Base-by-base conservation (phyloP, 2,329 filamentous ascomycete genomes). In the Proliferodiscus dingleyae region DNA sequence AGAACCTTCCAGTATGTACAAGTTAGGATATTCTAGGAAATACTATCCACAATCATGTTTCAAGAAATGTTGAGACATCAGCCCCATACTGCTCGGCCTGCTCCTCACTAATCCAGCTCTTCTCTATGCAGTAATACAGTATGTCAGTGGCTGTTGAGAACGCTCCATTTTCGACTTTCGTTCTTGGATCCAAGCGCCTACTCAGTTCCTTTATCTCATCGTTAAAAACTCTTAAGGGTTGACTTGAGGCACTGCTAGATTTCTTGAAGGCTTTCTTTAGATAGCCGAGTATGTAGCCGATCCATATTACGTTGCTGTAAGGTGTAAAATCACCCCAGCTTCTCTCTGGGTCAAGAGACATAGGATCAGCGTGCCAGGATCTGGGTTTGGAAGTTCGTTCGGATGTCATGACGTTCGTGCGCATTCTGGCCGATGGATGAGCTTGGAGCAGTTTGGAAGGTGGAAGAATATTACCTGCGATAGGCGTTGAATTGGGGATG, bases 281-380 rank as follows among this genome's bases (percentile, higher is more conserved):
- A 60, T 80, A 81, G 28, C 69, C 65, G 55, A 81, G 81, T 4
- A 81, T 65, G 51, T 82, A 83, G 3, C 77, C 75, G 33, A 84
- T 68, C 80, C 80, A 84, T 15, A 84, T 65, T 1, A 83, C 77
- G 51, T 84, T 84, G 4, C 77, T 81, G 60, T 83, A 83, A 1
- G 80, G 78, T 22, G 70, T 70, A 52, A 76, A 73, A 1, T 64
- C 68, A 4, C 67, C 61, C 80, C 80, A 84, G 2, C 69, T 67
- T 3, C 46, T 50, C 11, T 41, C 36, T n/a, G n/a, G n/a, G 29
- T 47, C 47, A 16, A 32, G n/a, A 2, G 22, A 19, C 5, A 11
- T 46, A 5, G 26, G 30, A n/a, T 41, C 45, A 13, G 33, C 21
- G 33, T 56, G 54, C 47, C 50, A 56, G 15, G 41, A 19, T 23